Evolutionary conservation across 768 basidiomycete species (phyloP).

Genomic region (Lyophyllum semitale): DNA sequence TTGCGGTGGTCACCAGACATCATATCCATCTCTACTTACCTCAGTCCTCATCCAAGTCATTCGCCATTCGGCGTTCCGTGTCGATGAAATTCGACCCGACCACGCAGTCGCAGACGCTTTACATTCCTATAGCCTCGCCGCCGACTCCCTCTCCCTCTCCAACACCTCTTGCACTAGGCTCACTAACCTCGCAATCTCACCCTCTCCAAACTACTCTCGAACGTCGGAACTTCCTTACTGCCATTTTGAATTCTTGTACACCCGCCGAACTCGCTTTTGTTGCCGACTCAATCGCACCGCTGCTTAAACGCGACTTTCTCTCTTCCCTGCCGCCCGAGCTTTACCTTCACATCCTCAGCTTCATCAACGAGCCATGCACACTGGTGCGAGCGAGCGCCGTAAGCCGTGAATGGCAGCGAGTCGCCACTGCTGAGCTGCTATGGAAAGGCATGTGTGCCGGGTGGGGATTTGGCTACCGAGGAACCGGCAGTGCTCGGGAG

Average conservation of each 20-base stretch:
- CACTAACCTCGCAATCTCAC: background rate
- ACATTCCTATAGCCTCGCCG: slow-evolving; percentile 31
- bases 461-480: slow-evolving; percentile 45
- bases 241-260: slow-evolving; percentile 13
- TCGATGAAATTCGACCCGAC: background rate
- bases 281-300: slow-evolving; percentile 61
- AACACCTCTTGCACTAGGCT: background rate
- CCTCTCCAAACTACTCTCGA: background rate
- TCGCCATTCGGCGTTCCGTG: background rate
- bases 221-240: slow-evolving; percentile 3
- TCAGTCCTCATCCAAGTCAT: background rate
- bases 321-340: slow-evolving; percentile 56
- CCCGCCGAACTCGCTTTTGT: slow-evolving; percentile 60
- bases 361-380: slow-evolving; percentile 73
- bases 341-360: slow-evolving; percentile 71
- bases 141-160: slow-evolving; percentile 27
- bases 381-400: slow-evolving; percentile 73
- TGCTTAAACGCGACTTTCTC: slow-evolving; percentile 54
- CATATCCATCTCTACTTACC: too few species aligned
- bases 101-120: slow-evolving; percentile 5
- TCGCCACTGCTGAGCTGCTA: slow-evolving; percentile 73
- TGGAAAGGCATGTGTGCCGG: slow-evolving; percentile 78
- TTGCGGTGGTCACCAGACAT: too few species aligned
- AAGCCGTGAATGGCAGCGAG: slow-evolving; percentile 66
- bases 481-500: slow-evolving; percentile 9